phyloP scores from a whole-genome alignment of 2,329 filamentous ascomycete genomes.

The Arthrobotrys conoides region DNA sequence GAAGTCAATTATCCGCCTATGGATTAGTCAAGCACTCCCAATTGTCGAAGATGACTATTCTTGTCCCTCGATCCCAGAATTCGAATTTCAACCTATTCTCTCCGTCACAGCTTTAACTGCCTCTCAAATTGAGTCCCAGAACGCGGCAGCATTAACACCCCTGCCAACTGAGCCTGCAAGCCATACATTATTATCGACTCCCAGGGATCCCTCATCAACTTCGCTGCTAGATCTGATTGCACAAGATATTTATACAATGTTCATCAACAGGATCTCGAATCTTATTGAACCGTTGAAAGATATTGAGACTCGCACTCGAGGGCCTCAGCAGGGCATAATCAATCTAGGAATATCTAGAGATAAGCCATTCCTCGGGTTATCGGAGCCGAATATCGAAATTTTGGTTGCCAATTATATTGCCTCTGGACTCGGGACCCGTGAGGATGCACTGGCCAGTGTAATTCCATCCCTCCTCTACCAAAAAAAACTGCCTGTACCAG shows the following conservation, averaged over 20 bases:
- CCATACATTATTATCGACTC: conserved; percentile 7
- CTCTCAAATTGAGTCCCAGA: background rate
- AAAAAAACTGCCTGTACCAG: background rate
- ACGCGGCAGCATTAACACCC: too few relatives aligned
- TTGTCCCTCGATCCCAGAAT: background rate
- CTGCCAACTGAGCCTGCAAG: too few relatives aligned
- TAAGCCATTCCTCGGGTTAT: conserved; percentile 1
- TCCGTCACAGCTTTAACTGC: background rate
- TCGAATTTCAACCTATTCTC: background rate
- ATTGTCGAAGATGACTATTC: background rate
- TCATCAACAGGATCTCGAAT: conserved; percentile 11
- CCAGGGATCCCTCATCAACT: background rate
- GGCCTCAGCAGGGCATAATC: background rate
- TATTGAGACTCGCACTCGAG: conserved; percentile 12
- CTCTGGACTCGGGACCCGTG: conserved; percentile 10
- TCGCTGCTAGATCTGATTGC: conserved; percentile 5
- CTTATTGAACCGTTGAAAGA: conserved; percentile 18
- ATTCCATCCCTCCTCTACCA: conserved; percentile 16
- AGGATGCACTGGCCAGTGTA: conserved; percentile 19
- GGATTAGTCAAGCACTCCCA: conserved; percentile 11
- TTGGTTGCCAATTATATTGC: background rate
- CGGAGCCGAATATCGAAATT: conserved; percentile 14
- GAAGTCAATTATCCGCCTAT: background rate
- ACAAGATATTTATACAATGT: conserved; percentile 35
- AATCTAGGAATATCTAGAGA: background rate